Percentiles rank a stretch among this genome's conserved stretches.
Conservation (phyloP, 345 rosid species). For the Gossypium raimondii region DNA sequence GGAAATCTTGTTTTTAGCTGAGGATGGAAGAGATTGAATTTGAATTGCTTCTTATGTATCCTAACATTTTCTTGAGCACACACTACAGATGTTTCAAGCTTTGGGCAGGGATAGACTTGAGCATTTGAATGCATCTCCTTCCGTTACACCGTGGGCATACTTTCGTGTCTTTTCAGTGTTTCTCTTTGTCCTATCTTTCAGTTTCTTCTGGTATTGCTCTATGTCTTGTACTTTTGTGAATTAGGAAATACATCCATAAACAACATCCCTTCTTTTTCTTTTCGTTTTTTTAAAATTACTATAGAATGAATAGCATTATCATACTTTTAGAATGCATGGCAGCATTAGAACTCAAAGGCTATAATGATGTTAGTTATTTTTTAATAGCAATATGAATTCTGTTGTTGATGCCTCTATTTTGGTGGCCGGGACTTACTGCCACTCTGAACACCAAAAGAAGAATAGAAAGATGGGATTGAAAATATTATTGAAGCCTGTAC, state of each 20-base stretch:
- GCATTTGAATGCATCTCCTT: constrained; percentile 91
- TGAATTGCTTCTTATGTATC: neutral
- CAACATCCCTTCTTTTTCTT: neutral
- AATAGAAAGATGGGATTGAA: neutral
- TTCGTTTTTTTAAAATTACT: neutral
- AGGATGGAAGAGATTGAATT: neutral
- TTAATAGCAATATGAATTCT: no score
- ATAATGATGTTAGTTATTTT: no score
- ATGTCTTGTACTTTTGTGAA: constrained; percentile 17
- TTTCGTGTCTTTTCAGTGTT: constrained; percentile 83
- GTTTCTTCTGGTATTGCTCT: constrained; percentile 65
- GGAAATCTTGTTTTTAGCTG: constrained; percentile 21
- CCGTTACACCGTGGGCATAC: constrained; percentile 82
- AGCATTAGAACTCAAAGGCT: neutral
- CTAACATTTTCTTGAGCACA: constrained; percentile 14
- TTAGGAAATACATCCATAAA: neutral
- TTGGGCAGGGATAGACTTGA: constrained; percentile 97
- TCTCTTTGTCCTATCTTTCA: constrained; percentile 65
- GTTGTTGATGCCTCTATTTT: neutral
- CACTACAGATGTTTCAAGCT: constrained; percentile 88
- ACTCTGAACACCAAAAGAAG: neutral
- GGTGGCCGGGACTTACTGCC: neutral
- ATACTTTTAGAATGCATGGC: neutral
- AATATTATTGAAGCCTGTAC: neutral
- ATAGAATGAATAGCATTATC: neutral